Conservation (phyloP, 1,284 basidiomycete genomes). For the Coniferiporia weirii region DNA sequence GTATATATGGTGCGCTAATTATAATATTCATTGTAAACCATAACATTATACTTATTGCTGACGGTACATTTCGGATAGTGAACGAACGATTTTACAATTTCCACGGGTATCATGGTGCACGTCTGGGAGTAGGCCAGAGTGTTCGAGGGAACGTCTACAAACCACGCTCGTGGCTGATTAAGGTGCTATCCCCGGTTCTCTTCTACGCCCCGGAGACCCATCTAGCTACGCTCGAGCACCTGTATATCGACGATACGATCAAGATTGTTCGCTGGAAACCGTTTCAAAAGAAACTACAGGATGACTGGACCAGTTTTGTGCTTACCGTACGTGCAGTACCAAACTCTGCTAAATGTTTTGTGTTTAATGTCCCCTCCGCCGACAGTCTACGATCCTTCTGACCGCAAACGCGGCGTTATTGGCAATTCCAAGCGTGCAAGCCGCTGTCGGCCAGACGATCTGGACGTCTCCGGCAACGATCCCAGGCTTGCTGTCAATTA, state of each 20-base stretch:
- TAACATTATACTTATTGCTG: not conserved
- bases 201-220: constrained; percentile 40
- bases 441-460: constrained; percentile 18
- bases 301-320: constrained; percentile 32
- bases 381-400: constrained; percentile 39
- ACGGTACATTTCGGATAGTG: not conserved
- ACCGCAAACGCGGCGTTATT: constrained; percentile 42
- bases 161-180: constrained; percentile 26
- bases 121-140: constrained; percentile 30
- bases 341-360: not conserved
- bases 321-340: constrained; percentile 26
- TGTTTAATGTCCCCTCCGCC: not conserved
- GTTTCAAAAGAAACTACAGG: constrained; percentile 24
- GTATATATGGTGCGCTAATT: not conserved
- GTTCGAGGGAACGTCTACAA: constrained; percentile 23
- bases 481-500: constrained; percentile 40
- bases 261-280: constrained; percentile 9
- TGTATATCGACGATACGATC: constrained; percentile 13
- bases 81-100: constrained; percentile 28
- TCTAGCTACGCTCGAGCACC: constrained; percentile 22
- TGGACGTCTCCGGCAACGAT: constrained; percentile 35
- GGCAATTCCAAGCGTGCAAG: constrained; percentile 38
- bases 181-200: constrained; percentile 31
- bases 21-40: not conserved
- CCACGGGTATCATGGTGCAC: constrained; percentile 32